Percentiles rank a stretch among this genome's conserved stretches.
phyloP scores from a whole-genome alignment of 345 rosid species.

The Excoecaria agallocha region DNA sequence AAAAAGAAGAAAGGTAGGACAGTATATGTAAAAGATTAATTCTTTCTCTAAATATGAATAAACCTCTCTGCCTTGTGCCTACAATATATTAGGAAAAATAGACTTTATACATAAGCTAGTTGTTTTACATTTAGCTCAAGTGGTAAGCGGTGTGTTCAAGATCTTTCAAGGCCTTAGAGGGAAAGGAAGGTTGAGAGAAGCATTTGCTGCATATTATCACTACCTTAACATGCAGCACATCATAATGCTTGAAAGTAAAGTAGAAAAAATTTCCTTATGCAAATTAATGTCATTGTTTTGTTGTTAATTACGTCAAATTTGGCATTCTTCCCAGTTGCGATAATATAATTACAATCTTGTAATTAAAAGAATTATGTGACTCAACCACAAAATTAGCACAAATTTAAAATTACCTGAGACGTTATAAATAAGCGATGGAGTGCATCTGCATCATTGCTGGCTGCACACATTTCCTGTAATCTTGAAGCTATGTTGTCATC shows the following conservation, averaged over 20 bases:
- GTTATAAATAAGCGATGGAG: slow-evolving; percentile 79
- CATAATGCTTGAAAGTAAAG: background rate
- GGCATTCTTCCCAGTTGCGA: background rate
- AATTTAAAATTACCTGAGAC: slow-evolving; percentile 59
- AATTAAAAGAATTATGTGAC: background rate
- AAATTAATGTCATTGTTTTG: background rate
- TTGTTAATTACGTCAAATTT: background rate
- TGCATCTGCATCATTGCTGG: slow-evolving; percentile 63
- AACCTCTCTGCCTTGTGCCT: too few relatives aligned
- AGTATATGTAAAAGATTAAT: too few relatives aligned
- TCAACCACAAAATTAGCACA: background rate
- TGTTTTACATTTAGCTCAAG: too few relatives aligned
- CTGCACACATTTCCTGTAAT: slow-evolving; percentile 48
- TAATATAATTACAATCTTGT: background rate
- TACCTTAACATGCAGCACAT: too few relatives aligned
- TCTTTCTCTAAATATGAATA: too few relatives aligned
- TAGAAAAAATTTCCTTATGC: background rate
- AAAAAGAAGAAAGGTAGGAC: too few relatives aligned
- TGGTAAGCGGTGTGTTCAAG: too few relatives aligned
- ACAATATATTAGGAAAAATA: too few relatives aligned
- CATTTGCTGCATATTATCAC: too few relatives aligned
- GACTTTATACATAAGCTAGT: too few relatives aligned
- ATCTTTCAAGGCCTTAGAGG: too few relatives aligned
- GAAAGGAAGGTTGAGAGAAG: too few relatives aligned
- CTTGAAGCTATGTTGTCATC: slow-evolving; percentile 56